These are phyloP conservation scores for Mycosarcoma maydis DNA, from an alignment of 1,284 basidiomycete species.

Conservation along the genomic window DNA sequence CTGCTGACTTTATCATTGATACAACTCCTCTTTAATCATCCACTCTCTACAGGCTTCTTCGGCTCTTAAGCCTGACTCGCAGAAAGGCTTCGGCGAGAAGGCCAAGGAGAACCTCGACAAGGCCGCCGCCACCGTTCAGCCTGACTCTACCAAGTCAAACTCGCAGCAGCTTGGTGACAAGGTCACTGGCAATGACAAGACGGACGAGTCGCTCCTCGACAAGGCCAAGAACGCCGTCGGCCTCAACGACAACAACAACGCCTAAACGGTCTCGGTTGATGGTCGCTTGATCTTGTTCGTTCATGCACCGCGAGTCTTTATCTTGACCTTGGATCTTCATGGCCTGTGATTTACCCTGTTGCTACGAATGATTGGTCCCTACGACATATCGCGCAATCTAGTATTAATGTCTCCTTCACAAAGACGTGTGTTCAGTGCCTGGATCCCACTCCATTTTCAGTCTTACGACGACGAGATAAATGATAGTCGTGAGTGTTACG, in stretches of 20 bases:
- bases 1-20: constrained; percentile 7
- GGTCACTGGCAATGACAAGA: constrained; percentile 68
- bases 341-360: background rate
- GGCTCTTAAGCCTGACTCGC: constrained; percentile 55
- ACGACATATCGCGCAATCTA: constrained; percentile 19
- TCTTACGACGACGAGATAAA: too few species aligned
- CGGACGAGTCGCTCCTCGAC: constrained; percentile 51
- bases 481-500: too few species aligned
- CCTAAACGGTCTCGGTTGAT: constrained; percentile 3
- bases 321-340: background rate
- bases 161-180: constrained; percentile 71
- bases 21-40: too few species aligned
- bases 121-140: constrained; percentile 66
- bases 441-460: too few species aligned
- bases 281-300: background rate
- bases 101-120: constrained; percentile 58
- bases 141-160: constrained; percentile 66
- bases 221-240: constrained; percentile 57
- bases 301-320: background rate
- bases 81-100: constrained; percentile 47
- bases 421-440: background rate
- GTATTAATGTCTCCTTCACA: background rate
- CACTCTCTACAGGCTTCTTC: constrained; percentile 45
- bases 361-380: background rate
- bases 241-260: constrained; percentile 38